Evolutionary conservation across 345 rosid genomes (phyloP).

Genomic region (Trapa incisa): DNA sequence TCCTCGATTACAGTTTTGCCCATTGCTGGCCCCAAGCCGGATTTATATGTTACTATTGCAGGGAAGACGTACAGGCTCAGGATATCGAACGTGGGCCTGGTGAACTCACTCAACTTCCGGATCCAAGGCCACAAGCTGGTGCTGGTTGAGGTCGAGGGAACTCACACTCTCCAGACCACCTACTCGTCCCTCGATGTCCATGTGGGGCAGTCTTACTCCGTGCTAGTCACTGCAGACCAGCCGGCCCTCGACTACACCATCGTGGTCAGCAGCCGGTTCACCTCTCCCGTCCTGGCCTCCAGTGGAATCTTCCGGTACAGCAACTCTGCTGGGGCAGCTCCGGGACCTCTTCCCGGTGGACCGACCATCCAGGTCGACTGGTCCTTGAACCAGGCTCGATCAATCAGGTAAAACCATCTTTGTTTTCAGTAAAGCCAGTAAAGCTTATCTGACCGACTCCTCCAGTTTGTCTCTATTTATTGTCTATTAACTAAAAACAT

Average conservation of each 20-base stretch:
- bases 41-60: conserved; percentile 9
- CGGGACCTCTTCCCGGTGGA: conserved; percentile 38
- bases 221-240: conserved; percentile 40
- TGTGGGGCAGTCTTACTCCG: conserved; percentile 40
- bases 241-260: conserved; percentile 33
- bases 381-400: conserved; percentile 44
- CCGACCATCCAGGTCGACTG: conserved; percentile 32
- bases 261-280: conserved; percentile 31
- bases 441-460: neutral
- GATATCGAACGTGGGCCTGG: conserved; percentile 35
- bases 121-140: conserved; percentile 40
- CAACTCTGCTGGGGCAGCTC: conserved; percentile 30
- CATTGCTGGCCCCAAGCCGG: neutral
- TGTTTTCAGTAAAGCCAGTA: neutral
- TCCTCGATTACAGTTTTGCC: neutral
- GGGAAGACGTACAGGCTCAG: conserved; percentile 44
- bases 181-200: conserved; percentile 41
- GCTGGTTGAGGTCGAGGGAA: conserved; percentile 40
- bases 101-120: conserved; percentile 32
- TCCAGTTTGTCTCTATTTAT: neutral
- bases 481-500: neutral
- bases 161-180: conserved; percentile 31
- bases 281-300: conserved; percentile 20
- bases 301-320: conserved; percentile 33
- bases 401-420: conserved; percentile 21